Conservation (phyloP, 2,329 filamentous ascomycete species). For the Emmonsiellopsis sp. region DNA sequence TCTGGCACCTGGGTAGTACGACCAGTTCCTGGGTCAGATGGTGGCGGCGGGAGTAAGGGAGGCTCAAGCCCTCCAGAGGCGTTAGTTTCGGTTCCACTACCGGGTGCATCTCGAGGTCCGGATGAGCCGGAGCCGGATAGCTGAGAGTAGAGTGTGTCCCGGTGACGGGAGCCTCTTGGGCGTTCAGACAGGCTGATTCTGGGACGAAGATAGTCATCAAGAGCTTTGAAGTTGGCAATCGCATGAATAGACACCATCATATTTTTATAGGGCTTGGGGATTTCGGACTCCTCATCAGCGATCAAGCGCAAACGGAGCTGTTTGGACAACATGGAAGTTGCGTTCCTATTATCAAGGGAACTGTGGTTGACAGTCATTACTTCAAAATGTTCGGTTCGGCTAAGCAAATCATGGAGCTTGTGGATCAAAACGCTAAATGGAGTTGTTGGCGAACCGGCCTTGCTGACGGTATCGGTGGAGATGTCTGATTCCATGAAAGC, state of each 20-base stretch:
- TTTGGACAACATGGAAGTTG: conserved; percentile 91
- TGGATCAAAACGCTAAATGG: conserved; percentile 85
- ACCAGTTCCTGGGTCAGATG: conserved; percentile 9
- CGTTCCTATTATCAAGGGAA: conserved; percentile 43
- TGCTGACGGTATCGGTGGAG: conserved; percentile 50
- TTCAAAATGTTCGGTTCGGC: conserved; percentile 95
- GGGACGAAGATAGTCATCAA: conserved; percentile 91
- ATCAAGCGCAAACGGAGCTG: conserved; percentile 83
- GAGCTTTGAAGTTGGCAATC: conserved; percentile 91
- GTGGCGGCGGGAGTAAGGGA: conserved; percentile 16
- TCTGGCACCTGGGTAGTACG: conserved; percentile 2
- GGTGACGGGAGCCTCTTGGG: conserved; percentile 50
- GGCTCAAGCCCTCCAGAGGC: not conserved
- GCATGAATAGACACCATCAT: conserved; percentile 99
- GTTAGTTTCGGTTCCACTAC: conserved; percentile 12
- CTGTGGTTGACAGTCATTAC: conserved; percentile 90
- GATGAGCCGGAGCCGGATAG: conserved; percentile 54
- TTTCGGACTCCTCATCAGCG: conserved; percentile 59
- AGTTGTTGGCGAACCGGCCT: conserved; percentile 60
- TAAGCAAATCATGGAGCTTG: conserved; percentile 91
- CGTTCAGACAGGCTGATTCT: conserved; percentile 75
- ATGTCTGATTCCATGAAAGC: conserved; percentile 72
- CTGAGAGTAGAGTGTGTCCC: conserved; percentile 59
- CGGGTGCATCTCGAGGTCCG: conserved; percentile 46
- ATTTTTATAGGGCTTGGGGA: conserved; percentile 77